A percentile compares a stretch with the other conserved stretches of the same genome.
Conservation (phyloP, 495 filamentous ascomycete genomes). For the Penicillium diatomitis region DNA sequence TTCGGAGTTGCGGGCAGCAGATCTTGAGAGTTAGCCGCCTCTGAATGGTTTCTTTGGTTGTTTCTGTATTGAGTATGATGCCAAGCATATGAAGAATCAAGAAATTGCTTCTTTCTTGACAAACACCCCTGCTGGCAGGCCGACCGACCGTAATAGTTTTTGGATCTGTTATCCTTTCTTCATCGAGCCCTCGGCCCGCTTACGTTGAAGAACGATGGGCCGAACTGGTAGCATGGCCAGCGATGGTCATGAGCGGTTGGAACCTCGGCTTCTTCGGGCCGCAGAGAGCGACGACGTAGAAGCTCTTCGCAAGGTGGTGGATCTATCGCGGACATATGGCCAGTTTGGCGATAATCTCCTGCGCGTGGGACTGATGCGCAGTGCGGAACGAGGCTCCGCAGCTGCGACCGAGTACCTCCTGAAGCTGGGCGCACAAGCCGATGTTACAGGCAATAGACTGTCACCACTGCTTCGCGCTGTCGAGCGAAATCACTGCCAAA, state of each 20-base stretch:
- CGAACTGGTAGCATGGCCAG: constrained; percentile 33
- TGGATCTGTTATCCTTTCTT: neutral
- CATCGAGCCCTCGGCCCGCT: neutral
- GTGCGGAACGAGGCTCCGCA: constrained; percentile 38
- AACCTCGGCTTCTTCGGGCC: constrained; percentile 45
- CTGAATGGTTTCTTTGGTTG: no score
- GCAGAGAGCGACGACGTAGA: constrained; percentile 35
- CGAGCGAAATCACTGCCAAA: constrained; percentile 39
- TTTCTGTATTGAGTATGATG: no score
- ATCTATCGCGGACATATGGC: constrained; percentile 28
- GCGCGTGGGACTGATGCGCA: constrained; percentile 41
- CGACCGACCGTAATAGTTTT: neutral
- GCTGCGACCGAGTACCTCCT: constrained; percentile 39
- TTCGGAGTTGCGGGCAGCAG: no score
- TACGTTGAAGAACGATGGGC: constrained; percentile 14
- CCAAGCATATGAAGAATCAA: no score
- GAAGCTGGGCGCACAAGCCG: constrained; percentile 33
- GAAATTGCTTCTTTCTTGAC: no score
- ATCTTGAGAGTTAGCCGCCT: no score
- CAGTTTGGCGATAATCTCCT: constrained; percentile 43
- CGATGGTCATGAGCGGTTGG: constrained; percentile 39
- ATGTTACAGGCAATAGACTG: constrained; percentile 28
- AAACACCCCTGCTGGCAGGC: no score
- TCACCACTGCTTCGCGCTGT: constrained; percentile 43
- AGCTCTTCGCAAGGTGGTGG: constrained; percentile 27